Conservation (phyloP, 441 rosid genomes). For the Pelargonium citronellum region DNA sequence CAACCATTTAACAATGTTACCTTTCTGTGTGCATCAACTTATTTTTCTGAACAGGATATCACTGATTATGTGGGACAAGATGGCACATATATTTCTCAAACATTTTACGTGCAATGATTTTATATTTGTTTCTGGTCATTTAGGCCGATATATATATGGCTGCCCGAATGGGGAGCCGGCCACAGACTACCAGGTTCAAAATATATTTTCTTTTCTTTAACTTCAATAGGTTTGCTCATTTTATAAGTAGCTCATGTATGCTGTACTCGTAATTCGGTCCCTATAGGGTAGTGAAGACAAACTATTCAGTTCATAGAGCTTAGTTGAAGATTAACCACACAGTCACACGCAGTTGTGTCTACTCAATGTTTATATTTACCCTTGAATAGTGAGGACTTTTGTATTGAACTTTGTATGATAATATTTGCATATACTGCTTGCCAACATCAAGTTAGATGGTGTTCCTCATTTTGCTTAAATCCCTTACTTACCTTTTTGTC, state of each 20-base stretch:
- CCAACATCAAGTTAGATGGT: too few species aligned
- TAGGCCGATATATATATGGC: constrained; percentile 28
- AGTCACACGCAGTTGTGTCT: background rate
- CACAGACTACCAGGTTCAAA: constrained; percentile 38
- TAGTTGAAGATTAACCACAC: background rate
- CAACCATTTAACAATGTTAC: background rate
- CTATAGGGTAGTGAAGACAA: background rate
- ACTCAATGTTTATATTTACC: background rate
- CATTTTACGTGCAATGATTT: constrained; percentile 55
- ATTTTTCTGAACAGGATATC: constrained; percentile 35
- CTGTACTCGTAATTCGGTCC: background rate
- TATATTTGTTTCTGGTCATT: constrained; percentile 51
- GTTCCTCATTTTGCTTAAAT: too few species aligned
- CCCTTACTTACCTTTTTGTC: too few species aligned
- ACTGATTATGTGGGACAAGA: constrained; percentile 39
- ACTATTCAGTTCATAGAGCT: background rate
- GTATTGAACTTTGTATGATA: background rate
- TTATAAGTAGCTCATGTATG: background rate
- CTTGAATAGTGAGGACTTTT: background rate
- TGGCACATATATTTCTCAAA: constrained; percentile 41
- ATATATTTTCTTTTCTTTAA: background rate
- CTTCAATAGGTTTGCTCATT: background rate
- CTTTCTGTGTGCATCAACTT: background rate
- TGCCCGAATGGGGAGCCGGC: constrained; percentile 23
- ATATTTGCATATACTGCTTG: too few species aligned